These are phyloP conservation scores for Neonectria faginata DNA, from an alignment of 2,329 filamentous ascomycete species.

Conservation along the genomic window DNA sequence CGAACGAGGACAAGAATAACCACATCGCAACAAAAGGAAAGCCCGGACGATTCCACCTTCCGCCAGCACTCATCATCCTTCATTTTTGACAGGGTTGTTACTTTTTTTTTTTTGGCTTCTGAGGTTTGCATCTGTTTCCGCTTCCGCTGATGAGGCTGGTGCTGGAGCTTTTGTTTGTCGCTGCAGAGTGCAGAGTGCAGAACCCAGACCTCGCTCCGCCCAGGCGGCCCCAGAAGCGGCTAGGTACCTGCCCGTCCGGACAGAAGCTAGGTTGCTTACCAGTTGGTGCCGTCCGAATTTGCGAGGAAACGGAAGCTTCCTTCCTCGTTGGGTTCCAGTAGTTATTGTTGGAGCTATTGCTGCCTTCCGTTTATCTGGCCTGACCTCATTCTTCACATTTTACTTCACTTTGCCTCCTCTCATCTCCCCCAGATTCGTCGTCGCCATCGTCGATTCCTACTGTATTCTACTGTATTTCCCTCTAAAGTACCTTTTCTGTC, in stretches of 20 bases:
- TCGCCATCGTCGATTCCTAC: slow-evolving; percentile 8
- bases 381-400: slow-evolving; percentile 22
- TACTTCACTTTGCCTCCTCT: slow-evolving; percentile 22
- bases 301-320: slow-evolving; percentile 13
- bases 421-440: slow-evolving; percentile 16
- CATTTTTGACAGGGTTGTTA: neutral
- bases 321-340: slow-evolving; percentile 22
- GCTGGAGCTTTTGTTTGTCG: slow-evolving; percentile 21
- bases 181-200: slow-evolving; percentile 1
- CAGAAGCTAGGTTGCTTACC: neutral
- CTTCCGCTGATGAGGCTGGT: slow-evolving; percentile 1
- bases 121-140: neutral
- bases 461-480: neutral
- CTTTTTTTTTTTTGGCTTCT: neutral
- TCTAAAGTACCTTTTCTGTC: neutral
- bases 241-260: slow-evolving; percentile 12
- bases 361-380: slow-evolving; percentile 23
- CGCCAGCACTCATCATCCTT: neutral
- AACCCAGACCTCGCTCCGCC: slow-evolving; percentile 3
- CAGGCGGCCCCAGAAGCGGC: slow-evolving; percentile 20
- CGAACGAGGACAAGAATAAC: neutral
- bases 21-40: slow-evolving; percentile 8
- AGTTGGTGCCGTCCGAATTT: slow-evolving; percentile 16
- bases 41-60: slow-evolving; percentile 1
- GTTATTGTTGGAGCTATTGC: slow-evolving; percentile 28